These are phyloP conservation scores for Rehmannia glutinosa DNA, from an alignment of 257 asterid genomes.

Conservation along the genomic window DNA sequence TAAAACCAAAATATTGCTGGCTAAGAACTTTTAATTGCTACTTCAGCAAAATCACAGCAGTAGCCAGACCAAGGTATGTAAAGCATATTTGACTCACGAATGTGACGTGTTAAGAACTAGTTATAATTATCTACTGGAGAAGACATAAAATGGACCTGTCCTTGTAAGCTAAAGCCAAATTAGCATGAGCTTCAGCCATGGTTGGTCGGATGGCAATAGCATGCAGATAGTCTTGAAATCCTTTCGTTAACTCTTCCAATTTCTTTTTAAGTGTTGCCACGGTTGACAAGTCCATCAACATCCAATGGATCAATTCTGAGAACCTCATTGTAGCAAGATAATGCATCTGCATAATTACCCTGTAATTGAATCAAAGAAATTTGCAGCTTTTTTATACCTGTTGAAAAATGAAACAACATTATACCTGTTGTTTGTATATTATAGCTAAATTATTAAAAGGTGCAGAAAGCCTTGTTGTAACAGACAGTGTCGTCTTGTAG, in stretches of 20 bases:
- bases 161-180: constrained; percentile 97
- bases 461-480: constrained; percentile 95
- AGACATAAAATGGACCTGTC: constrained; percentile 55
- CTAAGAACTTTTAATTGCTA: constrained; percentile 40
- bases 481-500: constrained; percentile 85
- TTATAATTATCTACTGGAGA: background rate
- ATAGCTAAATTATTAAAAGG: constrained; percentile 93
- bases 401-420: background rate
- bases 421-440: constrained; percentile 94
- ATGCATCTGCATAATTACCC: constrained; percentile 96
- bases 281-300: constrained; percentile 95
- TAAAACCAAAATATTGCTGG: constrained; percentile 25
- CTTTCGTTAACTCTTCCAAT: constrained; percentile 94
- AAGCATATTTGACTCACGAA: background rate
- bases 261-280: constrained; percentile 97
- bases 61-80: constrained; percentile 5
- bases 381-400: background rate
- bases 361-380: constrained; percentile 29
- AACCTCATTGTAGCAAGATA: constrained; percentile 95
- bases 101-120: background rate
- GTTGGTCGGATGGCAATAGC: constrained; percentile 84
- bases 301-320: constrained; percentile 94
- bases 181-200: constrained; percentile 99
- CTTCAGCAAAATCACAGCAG: constrained; percentile 41
- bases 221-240: constrained; percentile 81